Evolutionary conservation across 768 basidiomycete genomes (phyloP).

Genomic region (Fomitopsis serialis): DNA sequence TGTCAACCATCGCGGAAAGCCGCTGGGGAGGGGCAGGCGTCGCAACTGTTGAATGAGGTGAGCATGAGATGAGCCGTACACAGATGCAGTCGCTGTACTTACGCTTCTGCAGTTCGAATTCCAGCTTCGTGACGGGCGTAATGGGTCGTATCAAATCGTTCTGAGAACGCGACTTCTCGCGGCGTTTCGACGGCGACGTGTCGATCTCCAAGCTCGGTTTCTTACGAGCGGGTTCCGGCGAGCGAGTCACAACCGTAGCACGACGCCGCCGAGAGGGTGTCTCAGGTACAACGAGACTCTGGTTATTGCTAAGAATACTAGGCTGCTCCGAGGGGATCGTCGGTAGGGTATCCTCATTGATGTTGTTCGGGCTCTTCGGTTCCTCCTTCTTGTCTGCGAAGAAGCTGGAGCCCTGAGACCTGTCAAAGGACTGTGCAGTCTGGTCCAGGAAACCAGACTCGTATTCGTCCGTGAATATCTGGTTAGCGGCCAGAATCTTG

Average conservation of each 20-base stretch:
- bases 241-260: conserved; percentile 64
- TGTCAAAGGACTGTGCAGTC: conserved; percentile 24
- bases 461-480: conserved; percentile 54
- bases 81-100: conserved; percentile 19
- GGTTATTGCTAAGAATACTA: conserved; percentile 9
- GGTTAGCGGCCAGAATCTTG: conserved; percentile 56
- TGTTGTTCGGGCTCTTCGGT: neutral
- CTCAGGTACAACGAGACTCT: conserved; percentile 17
- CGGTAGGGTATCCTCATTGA: conserved; percentile 15
- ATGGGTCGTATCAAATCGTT: conserved; percentile 64
- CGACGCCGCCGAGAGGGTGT: conserved; percentile 37
- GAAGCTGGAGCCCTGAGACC: conserved; percentile 2
- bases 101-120: conserved; percentile 64
- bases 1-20: conserved; percentile 64
- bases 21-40: conserved; percentile 30
- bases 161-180: conserved; percentile 63
- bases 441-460: conserved; percentile 19
- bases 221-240: conserved; percentile 37
- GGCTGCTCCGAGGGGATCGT: conserved; percentile 21
- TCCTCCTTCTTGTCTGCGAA: neutral
- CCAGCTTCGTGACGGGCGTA: conserved; percentile 56
- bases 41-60: conserved; percentile 10
- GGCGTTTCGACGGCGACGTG: conserved; percentile 54
- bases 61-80: neutral
- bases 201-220: conserved; percentile 29